Base-by-base conservation (phyloP, 2,329 filamentous ascomycete species). In the Aaosphaeria pasadenensis region DNA sequence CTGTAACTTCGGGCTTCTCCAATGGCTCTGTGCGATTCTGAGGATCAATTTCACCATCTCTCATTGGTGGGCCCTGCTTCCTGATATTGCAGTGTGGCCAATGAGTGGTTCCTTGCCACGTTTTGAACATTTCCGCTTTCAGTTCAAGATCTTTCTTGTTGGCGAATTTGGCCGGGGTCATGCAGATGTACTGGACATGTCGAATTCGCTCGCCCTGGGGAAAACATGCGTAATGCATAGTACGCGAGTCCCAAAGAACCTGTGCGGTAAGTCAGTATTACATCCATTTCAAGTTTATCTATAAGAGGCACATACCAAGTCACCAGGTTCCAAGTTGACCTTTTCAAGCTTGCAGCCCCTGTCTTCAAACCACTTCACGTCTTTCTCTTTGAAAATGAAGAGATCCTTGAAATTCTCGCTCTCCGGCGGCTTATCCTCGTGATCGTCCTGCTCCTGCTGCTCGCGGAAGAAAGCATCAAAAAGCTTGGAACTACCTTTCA, bases 181-280 rank as follows among this genome's bases (percentile, higher is more conserved):
- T 56, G 55, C 59, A 62, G 4, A 59, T 49, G 32, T 60, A 62
- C 30, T 53, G 50, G 1, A 58, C 54, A 28, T 55, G 50, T 1
- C 59, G 50, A 32, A 60, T 55, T 11, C n/a, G 45, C 9, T 58
- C 39, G 28, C 50, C 48, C 35, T 56, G 45, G 6, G 53, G 53
- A 30, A 52, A 48, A 11, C 46, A 48, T 1, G 53, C 53, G 39
- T 57, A 78, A 57, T 80, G 77, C 44, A 78, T 72, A 0, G 73
- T 74, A 4, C 77, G 62, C 4, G 71, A 72, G 50, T 77, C 75
- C 75, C 74, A 75, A 5, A 77, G 59, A 24, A 24, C 17, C 17
- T 24, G 17, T 3, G 17, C 17, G 17, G 2, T 24, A 5, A 36
- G 33, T 45, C 7, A 28, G 11, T 17, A 45, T 24, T 24, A 24